Conservation (phyloP, 1,284 basidiomycete genomes). For the Tilletia horrida region DNA sequence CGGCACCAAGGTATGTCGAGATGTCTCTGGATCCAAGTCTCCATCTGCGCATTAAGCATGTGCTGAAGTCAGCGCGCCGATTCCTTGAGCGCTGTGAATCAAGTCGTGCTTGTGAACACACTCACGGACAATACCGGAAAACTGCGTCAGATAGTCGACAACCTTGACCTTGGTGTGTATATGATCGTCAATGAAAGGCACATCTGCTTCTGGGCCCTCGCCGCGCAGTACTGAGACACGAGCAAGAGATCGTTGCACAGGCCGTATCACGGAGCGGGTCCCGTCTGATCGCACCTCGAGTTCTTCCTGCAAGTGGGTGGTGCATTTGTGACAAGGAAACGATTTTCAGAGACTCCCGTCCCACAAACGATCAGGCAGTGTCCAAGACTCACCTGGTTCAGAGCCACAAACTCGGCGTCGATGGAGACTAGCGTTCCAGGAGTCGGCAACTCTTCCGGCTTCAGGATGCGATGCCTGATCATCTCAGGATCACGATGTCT, state of each 20-base stretch:
- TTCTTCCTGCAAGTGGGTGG: constrained; percentile 75
- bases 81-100: constrained; percentile 13
- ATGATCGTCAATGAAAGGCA: constrained; percentile 96
- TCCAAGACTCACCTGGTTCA: constrained; percentile 68
- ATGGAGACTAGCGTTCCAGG: constrained; percentile 87
- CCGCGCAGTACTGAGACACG: constrained; percentile 91
- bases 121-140: constrained; percentile 77
- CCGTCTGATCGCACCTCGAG: constrained; percentile 91
- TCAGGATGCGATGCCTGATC: constrained; percentile 75
- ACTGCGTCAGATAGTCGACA: constrained; percentile 94
- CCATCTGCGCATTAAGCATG: constrained; percentile 68
- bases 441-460: constrained; percentile 72
- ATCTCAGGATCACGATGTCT: constrained; percentile 67
- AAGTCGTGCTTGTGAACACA: constrained; percentile 62
- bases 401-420: constrained; percentile 94
- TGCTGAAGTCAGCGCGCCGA: no score
- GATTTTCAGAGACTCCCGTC: no score
- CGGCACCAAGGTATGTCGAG: constrained; percentile 84
- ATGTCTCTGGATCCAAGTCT: constrained; percentile 80
- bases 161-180: constrained; percentile 92
- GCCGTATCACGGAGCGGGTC: constrained; percentile 84
- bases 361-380: no score
- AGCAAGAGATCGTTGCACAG: constrained; percentile 84
- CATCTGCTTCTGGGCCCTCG: constrained; percentile 70
- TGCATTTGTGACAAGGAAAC: constrained; percentile 19